These are phyloP conservation scores for Zelopaecilomyces penicillatus DNA, from an alignment of 2,329 filamentous ascomycete genomes.

Conservation along the genomic window DNA sequence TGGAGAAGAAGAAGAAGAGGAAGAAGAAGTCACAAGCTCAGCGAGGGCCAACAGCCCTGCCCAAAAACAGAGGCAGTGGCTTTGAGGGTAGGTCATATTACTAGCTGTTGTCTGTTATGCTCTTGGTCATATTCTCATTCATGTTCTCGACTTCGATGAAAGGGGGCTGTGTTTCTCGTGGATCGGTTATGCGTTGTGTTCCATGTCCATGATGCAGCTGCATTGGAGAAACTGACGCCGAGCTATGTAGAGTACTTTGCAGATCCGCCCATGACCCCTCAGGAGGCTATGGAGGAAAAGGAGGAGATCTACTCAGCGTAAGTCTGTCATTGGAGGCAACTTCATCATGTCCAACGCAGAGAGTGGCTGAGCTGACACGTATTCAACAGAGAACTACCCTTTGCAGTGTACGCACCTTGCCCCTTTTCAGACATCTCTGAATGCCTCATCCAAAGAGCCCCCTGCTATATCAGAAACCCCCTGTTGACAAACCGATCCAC, in stretches of 20 bases:
- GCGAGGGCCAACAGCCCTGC: slow-evolving; percentile 33
- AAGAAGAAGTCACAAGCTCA: slow-evolving; percentile 10
- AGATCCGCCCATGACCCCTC: slow-evolving; percentile 68
- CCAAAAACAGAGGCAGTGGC: slow-evolving; percentile 47
- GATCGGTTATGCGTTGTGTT: too few relatives aligned
- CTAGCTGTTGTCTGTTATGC: too few relatives aligned
- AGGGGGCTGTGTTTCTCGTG: not conserved
- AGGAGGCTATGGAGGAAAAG: slow-evolving; percentile 56
- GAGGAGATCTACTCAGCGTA: slow-evolving; percentile 58
- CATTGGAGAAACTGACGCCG: not conserved
- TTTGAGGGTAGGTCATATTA: slow-evolving; percentile 52
- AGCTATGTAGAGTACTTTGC: slow-evolving; percentile 55
- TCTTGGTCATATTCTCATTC: slow-evolving; percentile 9
- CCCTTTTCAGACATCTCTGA: not conserved
- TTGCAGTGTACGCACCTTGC: slow-evolving; percentile 41
- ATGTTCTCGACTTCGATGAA: not conserved
- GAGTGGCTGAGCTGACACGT: slow-evolving; percentile 12
- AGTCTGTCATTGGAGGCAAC: slow-evolving; percentile 20
- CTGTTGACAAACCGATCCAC: not conserved
- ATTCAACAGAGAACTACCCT: slow-evolving; percentile 36
- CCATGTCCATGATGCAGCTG: too few relatives aligned
- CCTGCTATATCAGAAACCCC: not conserved
- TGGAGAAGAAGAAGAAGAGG: slow-evolving; percentile 15
- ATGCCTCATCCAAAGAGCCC: slow-evolving; percentile 8
- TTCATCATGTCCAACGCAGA: not conserved